A percentile compares a stretch with the other conserved stretches of the same genome.
Conservation (phyloP, 2,329 filamentous ascomycete species). For the Fusarium sp. region DNA sequence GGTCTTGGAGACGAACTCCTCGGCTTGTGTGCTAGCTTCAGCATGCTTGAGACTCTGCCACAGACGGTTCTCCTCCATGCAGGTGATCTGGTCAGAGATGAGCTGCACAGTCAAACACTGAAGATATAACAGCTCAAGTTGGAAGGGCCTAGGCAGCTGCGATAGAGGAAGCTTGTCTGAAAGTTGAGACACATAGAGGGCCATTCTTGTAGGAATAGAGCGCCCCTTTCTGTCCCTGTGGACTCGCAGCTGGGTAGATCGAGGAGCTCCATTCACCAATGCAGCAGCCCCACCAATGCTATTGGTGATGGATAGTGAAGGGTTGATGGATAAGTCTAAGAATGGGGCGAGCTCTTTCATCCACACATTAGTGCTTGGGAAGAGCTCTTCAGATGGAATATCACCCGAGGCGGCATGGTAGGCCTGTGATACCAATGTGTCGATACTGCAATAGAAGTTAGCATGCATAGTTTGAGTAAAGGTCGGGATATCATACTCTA, state of each 20-base stretch:
- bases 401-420: constrained; percentile 51
- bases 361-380: constrained; percentile 78
- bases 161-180: constrained; percentile 60
- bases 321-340: constrained; percentile 65
- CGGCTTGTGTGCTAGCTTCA: constrained; percentile 56
- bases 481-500: constrained; percentile 59
- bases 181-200: constrained; percentile 75
- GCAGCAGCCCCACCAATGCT: constrained; percentile 78
- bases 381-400: constrained; percentile 60
- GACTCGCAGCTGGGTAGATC: constrained; percentile 50
- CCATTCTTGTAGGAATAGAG: constrained; percentile 81
- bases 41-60: constrained; percentile 60
- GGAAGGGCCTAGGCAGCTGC: constrained; percentile 57
- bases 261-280: constrained; percentile 62
- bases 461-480: neutral
- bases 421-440: constrained; percentile 66
- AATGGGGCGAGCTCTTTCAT: constrained; percentile 69
- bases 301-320: constrained; percentile 80
- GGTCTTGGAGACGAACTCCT: constrained; percentile 59
- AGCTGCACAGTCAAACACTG: constrained; percentile 66
- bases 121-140: constrained; percentile 65
- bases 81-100: constrained; percentile 67
- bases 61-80: constrained; percentile 59
- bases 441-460: constrained; percentile 56
- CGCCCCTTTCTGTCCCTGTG: constrained; percentile 76